These are phyloP conservation scores for Diaporthe australafricana DNA, from an alignment of 2,329 filamentous ascomycete species.

Conservation along the genomic window DNA sequence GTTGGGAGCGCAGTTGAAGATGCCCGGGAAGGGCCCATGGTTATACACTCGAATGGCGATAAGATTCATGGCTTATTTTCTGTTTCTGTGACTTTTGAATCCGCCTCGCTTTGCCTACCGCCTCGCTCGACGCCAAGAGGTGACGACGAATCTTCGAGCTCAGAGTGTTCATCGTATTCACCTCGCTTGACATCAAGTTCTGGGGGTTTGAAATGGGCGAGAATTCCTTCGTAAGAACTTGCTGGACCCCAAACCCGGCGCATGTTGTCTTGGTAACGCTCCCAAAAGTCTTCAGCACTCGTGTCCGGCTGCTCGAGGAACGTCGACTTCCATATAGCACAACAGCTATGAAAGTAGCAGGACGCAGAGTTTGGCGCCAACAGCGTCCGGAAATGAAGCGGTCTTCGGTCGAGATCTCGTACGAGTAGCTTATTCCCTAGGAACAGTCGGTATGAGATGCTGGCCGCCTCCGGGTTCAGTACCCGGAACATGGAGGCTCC, in stretches of 20 bases:
- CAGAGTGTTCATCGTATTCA: no score
- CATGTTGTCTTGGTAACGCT: background rate
- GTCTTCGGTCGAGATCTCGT: background rate
- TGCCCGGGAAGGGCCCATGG: no score
- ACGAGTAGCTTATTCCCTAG: background rate
- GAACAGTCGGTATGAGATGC: background rate
- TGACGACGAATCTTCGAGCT: no score
- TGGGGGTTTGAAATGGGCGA: background rate
- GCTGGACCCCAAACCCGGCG: background rate
- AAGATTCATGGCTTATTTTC: no score
- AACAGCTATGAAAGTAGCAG: constrained; percentile 29
- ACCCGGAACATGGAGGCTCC: background rate
- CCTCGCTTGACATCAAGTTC: background rate
- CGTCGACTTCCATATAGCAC: constrained; percentile 30
- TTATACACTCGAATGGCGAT: no score
- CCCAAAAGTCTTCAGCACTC: background rate
- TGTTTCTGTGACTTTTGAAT: no score
- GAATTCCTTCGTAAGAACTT: background rate
- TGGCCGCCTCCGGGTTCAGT: background rate
- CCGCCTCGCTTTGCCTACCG: no score
- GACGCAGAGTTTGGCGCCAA: background rate
- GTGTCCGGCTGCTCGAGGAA: constrained; percentile 5
- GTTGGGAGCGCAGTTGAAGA: no score
- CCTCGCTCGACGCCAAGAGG: no score
- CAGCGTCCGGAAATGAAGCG: background rate